Conservation (phyloP, 202 grass and related monocot species). For the Setaria italica region DNA sequence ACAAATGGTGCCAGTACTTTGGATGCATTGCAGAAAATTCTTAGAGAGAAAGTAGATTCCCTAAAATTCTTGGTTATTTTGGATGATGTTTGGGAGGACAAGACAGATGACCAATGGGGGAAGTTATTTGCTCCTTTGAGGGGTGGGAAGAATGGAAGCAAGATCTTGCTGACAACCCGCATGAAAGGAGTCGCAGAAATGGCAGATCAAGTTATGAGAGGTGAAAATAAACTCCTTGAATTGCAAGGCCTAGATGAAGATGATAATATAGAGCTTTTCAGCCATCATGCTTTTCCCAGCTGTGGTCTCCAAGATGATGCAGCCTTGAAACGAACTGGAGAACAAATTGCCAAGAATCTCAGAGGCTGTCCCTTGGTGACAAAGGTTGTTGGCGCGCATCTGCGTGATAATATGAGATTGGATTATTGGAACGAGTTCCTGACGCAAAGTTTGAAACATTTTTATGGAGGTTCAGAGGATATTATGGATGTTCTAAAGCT, state of each 20-base stretch:
- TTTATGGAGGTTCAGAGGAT: constrained; percentile 15
- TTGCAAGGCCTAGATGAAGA: no score
- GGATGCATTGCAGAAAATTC: background rate
- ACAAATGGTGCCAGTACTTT: background rate
- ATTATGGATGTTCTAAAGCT: constrained; percentile 39
- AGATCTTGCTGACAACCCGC: background rate
- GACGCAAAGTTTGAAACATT: constrained; percentile 13
- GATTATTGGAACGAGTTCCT: constrained; percentile 15
- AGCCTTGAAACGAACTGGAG: background rate
- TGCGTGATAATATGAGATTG: background rate
- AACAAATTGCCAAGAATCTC: constrained; percentile 37
- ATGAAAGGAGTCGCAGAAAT: background rate
- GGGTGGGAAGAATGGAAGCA: constrained; percentile 35
- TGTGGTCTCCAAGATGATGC: no score
- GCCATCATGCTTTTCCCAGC: no score
- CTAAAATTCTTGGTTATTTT: constrained; percentile 40
- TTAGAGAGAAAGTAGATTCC: constrained; percentile 34
- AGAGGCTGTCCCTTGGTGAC: constrained; percentile 48
- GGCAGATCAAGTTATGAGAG: background rate
- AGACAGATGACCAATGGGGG: constrained; percentile 35
- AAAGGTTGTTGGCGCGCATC: constrained; percentile 27
- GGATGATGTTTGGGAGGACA: constrained; percentile 55
- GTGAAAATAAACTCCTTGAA: background rate
- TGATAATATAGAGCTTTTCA: no score
- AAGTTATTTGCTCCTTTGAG: constrained; percentile 39